Base-by-base conservation (phyloP, 164 flowering plant species). In the Annona cherimola region DNA sequence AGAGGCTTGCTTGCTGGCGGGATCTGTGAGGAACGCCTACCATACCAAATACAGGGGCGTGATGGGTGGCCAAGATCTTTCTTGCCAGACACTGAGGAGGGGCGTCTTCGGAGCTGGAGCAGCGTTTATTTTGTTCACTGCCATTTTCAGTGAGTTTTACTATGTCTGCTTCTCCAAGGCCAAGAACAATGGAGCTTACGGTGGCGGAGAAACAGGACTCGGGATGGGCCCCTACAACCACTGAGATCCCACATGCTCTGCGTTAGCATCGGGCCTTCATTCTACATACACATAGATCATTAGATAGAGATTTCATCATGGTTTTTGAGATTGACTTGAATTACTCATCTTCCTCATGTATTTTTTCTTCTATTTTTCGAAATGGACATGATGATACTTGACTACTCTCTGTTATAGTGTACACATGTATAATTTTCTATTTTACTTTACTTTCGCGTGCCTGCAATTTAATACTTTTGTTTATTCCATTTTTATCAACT, bases 21-120 rank as follows among this genome's bases (percentile, higher is more conserved):
- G 91, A 54, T 92, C 97, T 8, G 91, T 89, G 44, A 84, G 81
- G 81, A 94, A 94, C 68, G 98, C 96, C 4, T 86, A 89, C 79
- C 97, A 89, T 85, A 87, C 96, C 75, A 90, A 85, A 76, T 92
- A 87, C 84, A 40, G 63, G 63, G 73, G 80, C 70, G 75, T 77
- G 16, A 82, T 81, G 55, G 65, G 42, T 2, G 78, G 71, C 0
- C 60, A 81, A 2, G 80, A 80, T 42, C 94, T 86, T 6, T 82
- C 89, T 55, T 93, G 98, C 74, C 76, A 87, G 79, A 84, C 85
- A 6, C 46, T 92, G 72, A 85, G 97, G 63, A 87, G 86, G 81
- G 93, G 96, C 50, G 90, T 88, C 7, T 90, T 94, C 68, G 97
- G 75, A 0, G 96, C 96, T 1, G 97, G 96, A 2, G 98, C 97